Evolutionary conservation across 2,329 filamentous ascomycete genomes (phyloP).

Genomic region (Fusarium globosum): DNA sequence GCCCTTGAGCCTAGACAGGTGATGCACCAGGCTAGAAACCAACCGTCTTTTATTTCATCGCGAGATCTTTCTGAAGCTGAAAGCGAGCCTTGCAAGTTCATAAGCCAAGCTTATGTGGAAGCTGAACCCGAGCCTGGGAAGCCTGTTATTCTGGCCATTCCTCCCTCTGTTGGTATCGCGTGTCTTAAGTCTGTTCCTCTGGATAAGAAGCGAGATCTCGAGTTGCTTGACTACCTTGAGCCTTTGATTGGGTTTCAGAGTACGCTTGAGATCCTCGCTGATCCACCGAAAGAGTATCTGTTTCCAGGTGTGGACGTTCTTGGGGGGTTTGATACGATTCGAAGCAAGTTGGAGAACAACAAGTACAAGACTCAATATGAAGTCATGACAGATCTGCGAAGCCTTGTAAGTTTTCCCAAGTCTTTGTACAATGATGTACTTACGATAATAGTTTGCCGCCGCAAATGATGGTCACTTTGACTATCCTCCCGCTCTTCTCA

Average conservation of each 20-base stretch:
- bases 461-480: conserved; percentile 42
- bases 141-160: conserved; percentile 18
- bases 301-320: conserved; percentile 39
- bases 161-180: conserved; percentile 36
- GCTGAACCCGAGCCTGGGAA: conserved; percentile 5
- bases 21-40: conserved; percentile 27
- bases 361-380: conserved; percentile 40
- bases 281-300: conserved; percentile 41
- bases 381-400: conserved; percentile 39
- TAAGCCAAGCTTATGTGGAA: conserved; percentile 34
- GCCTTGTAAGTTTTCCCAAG: conserved; percentile 31
- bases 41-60: conserved; percentile 26
- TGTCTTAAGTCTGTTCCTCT: conserved; percentile 43
- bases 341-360: conserved; percentile 25
- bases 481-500: conserved; percentile 40
- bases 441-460: conserved; percentile 30
- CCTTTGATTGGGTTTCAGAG: conserved; percentile 38
- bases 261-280: conserved; percentile 38
- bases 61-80: conserved; percentile 32
- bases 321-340: conserved; percentile 33
- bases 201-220: conserved; percentile 40
- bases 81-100: conserved; percentile 30
- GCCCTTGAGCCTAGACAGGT: conserved; percentile 39
- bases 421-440: background rate
- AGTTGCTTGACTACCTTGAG: conserved; percentile 36